These are phyloP conservation scores for Annulohypoxylon maeteangense DNA, from an alignment of 495 filamentous ascomycete genomes.

Conservation along the genomic window DNA sequence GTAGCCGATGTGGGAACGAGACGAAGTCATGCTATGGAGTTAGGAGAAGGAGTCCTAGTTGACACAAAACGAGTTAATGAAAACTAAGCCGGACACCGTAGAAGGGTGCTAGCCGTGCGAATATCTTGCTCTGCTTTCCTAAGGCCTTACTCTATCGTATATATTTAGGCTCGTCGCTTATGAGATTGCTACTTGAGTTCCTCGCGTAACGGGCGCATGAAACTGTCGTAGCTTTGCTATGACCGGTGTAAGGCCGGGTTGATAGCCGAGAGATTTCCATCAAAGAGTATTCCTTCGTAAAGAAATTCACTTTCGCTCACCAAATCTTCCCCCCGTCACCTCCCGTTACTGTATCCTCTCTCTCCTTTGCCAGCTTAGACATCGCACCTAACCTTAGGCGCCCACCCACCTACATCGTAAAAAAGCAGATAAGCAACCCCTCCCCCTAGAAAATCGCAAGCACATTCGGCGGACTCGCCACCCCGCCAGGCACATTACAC, in stretches of 20 bases:
- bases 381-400: too few relatives aligned
- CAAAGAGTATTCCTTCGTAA: too few relatives aligned
- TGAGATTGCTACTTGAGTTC: neutral
- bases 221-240: too few relatives aligned
- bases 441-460: constrained; percentile 52
- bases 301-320: too few relatives aligned
- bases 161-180: neutral
- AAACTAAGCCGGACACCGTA: constrained; percentile 22
- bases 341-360: too few relatives aligned
- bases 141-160: neutral
- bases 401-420: too few relatives aligned
- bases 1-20: constrained; percentile 9
- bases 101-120: constrained; percentile 16
- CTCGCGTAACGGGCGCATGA: neutral
- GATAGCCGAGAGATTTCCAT: too few relatives aligned
- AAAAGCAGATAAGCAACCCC: too few relatives aligned
- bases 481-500: constrained; percentile 60
- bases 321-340: too few relatives aligned
- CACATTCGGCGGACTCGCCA: constrained; percentile 61
- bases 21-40: constrained; percentile 14
- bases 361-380: too few relatives aligned
- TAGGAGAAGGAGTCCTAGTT: constrained; percentile 18
- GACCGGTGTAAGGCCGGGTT: too few relatives aligned
- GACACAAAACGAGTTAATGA: constrained; percentile 39
- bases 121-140: neutral